Conservation (phyloP, 2,329 filamentous ascomycete species). For the Cladosporium sphaerospermum region DNA sequence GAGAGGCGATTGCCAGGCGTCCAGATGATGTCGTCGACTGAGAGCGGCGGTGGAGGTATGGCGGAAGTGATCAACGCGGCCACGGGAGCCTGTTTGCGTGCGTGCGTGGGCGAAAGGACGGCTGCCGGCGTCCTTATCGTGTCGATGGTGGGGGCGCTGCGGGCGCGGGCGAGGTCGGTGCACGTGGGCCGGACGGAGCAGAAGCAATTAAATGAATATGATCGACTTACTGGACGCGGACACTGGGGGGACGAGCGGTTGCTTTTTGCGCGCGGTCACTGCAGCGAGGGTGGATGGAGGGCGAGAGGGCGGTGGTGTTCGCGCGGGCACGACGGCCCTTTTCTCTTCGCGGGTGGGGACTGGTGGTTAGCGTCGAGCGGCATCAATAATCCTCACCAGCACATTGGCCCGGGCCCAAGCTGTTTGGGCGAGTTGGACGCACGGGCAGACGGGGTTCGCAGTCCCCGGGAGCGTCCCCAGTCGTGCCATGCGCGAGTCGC, state of each 20-base stretch:
- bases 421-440: conserved; percentile 1
- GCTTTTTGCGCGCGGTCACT: conserved; percentile 4
- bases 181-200: conserved; percentile 1
- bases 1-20: neutral
- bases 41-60: too few species aligned
- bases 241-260: neutral
- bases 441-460: conserved; percentile 2
- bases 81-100: too few species aligned
- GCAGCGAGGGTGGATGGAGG: conserved; percentile 1
- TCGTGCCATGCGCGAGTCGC: conserved; percentile 8
- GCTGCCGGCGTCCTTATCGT: conserved; percentile 5
- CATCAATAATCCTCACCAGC: conserved; percentile 12
- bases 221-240: conserved; percentile 1
- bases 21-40: neutral
- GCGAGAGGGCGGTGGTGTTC: neutral
- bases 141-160: conserved; percentile 5
- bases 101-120: neutral
- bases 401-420: conserved; percentile 9
- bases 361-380: conserved; percentile 8
- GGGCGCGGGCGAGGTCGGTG: neutral
- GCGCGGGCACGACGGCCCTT: conserved; percentile 10
- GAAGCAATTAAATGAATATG: neutral
- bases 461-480: conserved; percentile 9
- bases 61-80: too few species aligned
- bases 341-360: conserved; percentile 10